phyloP scores from a whole-genome alignment of 148 eudicot genomes.

The Chenopodium album region DNA sequence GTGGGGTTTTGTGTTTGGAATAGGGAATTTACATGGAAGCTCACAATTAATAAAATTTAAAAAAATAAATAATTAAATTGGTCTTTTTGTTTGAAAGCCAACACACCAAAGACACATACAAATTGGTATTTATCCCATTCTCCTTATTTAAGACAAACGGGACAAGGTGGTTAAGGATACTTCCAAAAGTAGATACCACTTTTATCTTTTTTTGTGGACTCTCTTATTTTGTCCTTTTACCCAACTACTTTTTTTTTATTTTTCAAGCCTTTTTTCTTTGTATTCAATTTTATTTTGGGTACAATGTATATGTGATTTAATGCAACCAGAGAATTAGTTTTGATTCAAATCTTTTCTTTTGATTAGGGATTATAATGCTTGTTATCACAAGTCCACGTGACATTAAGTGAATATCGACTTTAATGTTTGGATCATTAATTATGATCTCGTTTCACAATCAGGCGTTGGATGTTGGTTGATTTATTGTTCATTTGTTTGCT shows the following conservation, averaged over 20 bases:
- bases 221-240: conserved; percentile 26
- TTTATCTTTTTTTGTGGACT: conserved; percentile 31
- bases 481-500: no score
- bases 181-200: conserved; percentile 38
- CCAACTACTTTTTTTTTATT: not conserved
- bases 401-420: no score
- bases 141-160: conserved; percentile 46
- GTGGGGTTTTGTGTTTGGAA: conserved; percentile 39
- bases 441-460: no score
- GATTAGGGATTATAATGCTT: no score
- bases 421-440: no score
- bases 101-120: conserved; percentile 31
- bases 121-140: conserved; percentile 54
- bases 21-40: conserved; percentile 41
- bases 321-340: no score
- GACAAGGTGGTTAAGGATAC: conserved; percentile 45
- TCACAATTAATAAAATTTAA: conserved; percentile 14
- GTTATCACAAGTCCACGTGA: no score
- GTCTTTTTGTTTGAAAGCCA: conserved; percentile 34
- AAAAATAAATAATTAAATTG: conserved; percentile 36
- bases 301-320: no score
- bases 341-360: no score
- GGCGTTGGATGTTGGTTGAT: no score
- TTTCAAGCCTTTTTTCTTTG: not conserved
- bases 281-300: no score